Evolutionary conservation across 257 asterid species (phyloP), one percentile per base, ranked within the genome.

Genomic region (Lantana camara): DNA sequence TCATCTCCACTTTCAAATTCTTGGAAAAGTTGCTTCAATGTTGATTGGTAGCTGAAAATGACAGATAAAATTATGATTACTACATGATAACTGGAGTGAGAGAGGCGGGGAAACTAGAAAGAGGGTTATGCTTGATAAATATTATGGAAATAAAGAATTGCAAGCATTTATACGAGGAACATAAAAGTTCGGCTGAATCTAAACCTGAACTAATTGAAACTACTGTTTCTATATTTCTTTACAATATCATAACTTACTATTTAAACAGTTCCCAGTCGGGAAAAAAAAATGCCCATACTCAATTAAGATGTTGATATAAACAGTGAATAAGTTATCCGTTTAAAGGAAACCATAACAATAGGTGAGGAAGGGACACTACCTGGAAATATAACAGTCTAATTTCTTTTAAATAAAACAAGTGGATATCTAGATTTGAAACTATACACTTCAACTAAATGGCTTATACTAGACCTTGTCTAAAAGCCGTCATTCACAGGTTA

Each of bases 21-120:
- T 76, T 81, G 91, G 80, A 94, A 94, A 52, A 94, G 95, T 67
- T 90, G 96, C 86, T 88, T 90, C 75, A 94, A 53, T 37, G 99
- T 94, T 71, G 99, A 84, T 74, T 94, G 97, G 64, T 90, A 94
- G 84, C 99, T 94, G 82, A 71, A 65, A 66, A 49, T 10, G 42
- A 23, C 0, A 51, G 61, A 56, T 21, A 58, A 38, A 4, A 52
- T 22, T 41, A 29, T 24, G 11, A 45, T 6, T n/a, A 57, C 46
- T 35, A 55, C 40, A 27, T 27, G 4, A 27, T 27, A 27, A 27
- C 32, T 27, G 32, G n/a, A n/a, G n/a, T n/a, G n/a, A n/a, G n/a
- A n/a, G n/a, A n/a, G n/a, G n/a, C n/a, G n/a, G n/a, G n/a, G n/a
- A n/a, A n/a, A n/a, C n/a, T n/a, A 27, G 32, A 27, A 5, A 27